Evolutionary conservation across 2,329 filamentous ascomycete species (phyloP), one percentile per base, ranked within the genome.

Genomic region (Aspergillus melleus): DNA sequence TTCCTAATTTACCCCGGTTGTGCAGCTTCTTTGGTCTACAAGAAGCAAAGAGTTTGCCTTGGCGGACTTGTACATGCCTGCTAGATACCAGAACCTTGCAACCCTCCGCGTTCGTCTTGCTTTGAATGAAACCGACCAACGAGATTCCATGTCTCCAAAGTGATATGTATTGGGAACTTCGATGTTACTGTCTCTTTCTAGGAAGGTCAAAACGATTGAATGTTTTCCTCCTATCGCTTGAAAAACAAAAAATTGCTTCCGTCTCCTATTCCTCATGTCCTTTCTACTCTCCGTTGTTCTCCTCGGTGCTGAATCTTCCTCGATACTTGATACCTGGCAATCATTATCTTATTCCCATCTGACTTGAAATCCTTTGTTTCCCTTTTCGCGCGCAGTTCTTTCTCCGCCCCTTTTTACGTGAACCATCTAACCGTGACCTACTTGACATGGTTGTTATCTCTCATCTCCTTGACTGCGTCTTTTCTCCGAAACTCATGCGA

Each of bases 41-140:
- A 62, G 68, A 66, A 63, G 63, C 64, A 68, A 42, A 67, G 66
- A 64, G 61, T 62, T 67, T 66, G 65, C 67, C 63, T 60, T 57
- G 60, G 64, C 65, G 68, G 61, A 64, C 60, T 29, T 59, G 61
- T 61, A 58, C 62, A 58, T 66, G 64, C 57, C 52, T 69, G 61
- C 65, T 60, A 66, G 66, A 67, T 68, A 69, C 64, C 64, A 66
- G 58, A 59, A 60, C 58, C 60, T 62, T 61, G 52, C 61, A 61
- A 61, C 59, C 62, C 55, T 62, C 32, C 51, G 52, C 24, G 63
- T 60, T 63, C 57, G 53, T 57, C 56, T 61, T 61, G 54, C 63
- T 55, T 60, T 60, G 58, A 64, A 65, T 66, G 64, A 64, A 65
- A 54, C 59, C 57, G 63, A 62, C 62, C 54, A 58, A 58, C 49